These are phyloP conservation scores for Filobasidium uniguttulatum DNA, from an alignment of 1,284 basidiomycete species.

Conservation along the genomic window DNA sequence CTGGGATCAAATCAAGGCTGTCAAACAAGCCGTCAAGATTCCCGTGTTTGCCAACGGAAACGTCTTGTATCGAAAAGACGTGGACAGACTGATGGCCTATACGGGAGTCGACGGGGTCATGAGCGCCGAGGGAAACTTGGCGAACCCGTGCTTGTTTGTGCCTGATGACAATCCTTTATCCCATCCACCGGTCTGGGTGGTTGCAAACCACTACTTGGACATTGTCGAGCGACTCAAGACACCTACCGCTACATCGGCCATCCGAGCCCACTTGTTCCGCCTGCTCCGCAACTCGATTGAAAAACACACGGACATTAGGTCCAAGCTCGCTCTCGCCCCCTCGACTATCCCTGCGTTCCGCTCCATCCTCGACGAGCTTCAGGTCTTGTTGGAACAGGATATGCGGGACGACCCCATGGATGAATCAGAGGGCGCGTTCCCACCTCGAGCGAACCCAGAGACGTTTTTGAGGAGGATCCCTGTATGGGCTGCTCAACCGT, in stretches of 20 bases:
- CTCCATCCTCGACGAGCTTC: conserved; percentile 53
- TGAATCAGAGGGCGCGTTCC: no score
- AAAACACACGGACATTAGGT: conserved; percentile 35
- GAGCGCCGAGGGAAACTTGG: conserved; percentile 89
- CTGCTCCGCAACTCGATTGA: conserved; percentile 67
- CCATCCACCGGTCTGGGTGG: conserved; percentile 49
- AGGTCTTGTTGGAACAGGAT: conserved; percentile 44
- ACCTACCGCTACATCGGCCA: conserved; percentile 55
- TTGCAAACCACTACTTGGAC: conserved; percentile 75
- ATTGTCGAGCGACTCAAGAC: conserved; percentile 65
- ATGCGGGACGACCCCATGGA: conserved; percentile 43
- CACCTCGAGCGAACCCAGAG: conserved; percentile 22
- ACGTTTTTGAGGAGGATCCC: conserved; percentile 48
- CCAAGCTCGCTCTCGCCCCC: conserved; percentile 24
- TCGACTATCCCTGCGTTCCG: conserved; percentile 44
- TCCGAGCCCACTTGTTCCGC: conserved; percentile 90
- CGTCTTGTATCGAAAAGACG: conserved; percentile 68
- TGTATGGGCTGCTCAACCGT: conserved; percentile 74
- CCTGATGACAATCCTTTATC: conserved; percentile 36
- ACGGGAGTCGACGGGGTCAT: conserved; percentile 88
- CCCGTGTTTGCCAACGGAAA: conserved; percentile 99
- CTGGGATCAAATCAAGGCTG: conserved; percentile 68
- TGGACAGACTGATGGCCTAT: conserved; percentile 56
- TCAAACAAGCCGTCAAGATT: conserved; percentile 73
- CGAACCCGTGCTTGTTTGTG: conserved; percentile 75